Evolutionary conservation across 2,329 filamentous ascomycete genomes (phyloP).

Genomic region (Plectosphaerella sp.): DNA sequence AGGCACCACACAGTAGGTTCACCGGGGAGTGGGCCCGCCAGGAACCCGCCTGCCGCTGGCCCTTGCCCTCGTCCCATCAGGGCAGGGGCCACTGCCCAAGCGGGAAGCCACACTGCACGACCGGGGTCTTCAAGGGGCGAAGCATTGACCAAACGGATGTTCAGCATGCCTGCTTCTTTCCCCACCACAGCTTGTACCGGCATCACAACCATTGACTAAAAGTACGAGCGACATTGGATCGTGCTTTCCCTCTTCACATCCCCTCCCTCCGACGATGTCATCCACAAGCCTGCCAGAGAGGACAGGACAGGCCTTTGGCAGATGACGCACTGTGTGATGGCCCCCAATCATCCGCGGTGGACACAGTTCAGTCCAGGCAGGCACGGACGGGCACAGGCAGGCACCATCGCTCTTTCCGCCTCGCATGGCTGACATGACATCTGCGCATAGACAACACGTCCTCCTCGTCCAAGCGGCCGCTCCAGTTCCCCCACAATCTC

Average conservation of each 20-base stretch:
- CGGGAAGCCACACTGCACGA: neutral
- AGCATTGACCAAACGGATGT: constrained; percentile 1
- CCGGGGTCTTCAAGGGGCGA: neutral
- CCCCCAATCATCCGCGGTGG: neutral
- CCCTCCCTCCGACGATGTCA: neutral
- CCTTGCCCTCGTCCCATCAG: neutral
- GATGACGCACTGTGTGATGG: neutral
- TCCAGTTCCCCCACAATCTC: neutral
- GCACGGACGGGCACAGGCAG: neutral
- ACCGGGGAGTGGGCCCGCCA: neutral
- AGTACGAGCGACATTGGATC: neutral
- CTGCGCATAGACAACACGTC: neutral
- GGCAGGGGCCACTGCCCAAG: neutral
- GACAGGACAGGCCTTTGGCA: neutral
- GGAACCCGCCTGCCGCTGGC: neutral
- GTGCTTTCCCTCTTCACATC: neutral
- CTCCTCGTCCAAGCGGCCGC: neutral
- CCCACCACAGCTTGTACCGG: neutral
- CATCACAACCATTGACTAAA: no score
- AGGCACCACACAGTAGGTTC: neutral
- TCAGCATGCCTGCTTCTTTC: neutral
- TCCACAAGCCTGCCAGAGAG: neutral
- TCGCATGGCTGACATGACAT: neutral
- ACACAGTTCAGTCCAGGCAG: neutral
- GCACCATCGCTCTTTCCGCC: neutral